phyloP scores from a whole-genome alignment of 2,329 filamentous ascomycete species.

The Diplodia mutila region DNA sequence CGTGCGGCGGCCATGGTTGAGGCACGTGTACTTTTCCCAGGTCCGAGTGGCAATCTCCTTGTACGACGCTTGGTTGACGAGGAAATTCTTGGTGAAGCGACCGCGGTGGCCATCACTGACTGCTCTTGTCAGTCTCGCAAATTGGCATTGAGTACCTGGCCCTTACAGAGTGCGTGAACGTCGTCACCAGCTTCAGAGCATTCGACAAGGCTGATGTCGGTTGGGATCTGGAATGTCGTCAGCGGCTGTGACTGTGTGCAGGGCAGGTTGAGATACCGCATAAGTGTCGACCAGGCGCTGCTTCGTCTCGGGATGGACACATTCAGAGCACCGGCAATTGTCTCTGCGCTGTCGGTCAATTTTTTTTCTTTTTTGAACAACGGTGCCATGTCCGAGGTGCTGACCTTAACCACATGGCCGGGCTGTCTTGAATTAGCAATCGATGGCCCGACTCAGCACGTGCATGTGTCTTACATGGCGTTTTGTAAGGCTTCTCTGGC shows the following conservation, averaged over 20 bases:
- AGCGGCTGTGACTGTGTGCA: neutral
- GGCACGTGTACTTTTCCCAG: neutral
- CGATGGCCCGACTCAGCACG: neutral
- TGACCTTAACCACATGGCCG: conserved; percentile 17
- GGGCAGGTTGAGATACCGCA: conserved; percentile 49
- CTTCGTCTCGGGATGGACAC: conserved; percentile 70
- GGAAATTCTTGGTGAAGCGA: conserved; percentile 66
- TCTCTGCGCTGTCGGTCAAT: conserved; percentile 54
- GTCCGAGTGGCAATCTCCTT: neutral
- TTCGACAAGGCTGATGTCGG: conserved; percentile 34
- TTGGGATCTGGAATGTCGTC: conserved; percentile 33
- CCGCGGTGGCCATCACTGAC: conserved; percentile 69
- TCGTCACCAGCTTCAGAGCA: conserved; percentile 22
- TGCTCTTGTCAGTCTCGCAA: conserved; percentile 11
- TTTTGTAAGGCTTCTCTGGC: neutral
- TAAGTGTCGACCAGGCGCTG: conserved; percentile 73
- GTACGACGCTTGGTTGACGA: conserved; percentile 35
- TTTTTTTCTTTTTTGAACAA: neutral
- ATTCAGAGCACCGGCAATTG: conserved; percentile 70
- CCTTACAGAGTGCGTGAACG: conserved; percentile 35
- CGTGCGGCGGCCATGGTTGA: neutral
- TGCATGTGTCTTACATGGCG: neutral
- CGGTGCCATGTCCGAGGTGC: neutral
- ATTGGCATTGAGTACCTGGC: conserved; percentile 25
- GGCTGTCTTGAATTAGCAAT: neutral